Conservation (phyloP, 1,284 basidiomycete species). For the Sporisorium sorghi region DNA sequence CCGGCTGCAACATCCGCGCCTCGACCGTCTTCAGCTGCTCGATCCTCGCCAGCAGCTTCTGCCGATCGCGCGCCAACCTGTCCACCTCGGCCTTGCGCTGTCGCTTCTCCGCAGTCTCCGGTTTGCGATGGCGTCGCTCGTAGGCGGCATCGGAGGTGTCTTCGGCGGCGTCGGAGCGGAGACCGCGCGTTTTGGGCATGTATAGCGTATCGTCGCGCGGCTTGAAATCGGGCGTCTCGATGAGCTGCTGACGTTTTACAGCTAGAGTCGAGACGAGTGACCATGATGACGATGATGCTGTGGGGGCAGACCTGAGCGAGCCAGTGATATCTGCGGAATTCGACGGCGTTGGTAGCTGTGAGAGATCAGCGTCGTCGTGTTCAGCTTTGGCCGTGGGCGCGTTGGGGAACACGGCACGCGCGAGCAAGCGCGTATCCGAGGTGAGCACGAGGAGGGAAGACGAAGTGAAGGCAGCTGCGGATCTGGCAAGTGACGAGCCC, state of each 20-base stretch:
- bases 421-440: constrained; percentile 14
- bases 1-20: constrained; percentile 63
- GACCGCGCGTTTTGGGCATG: constrained; percentile 59
- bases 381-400: constrained; percentile 13
- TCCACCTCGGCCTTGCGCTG: constrained; percentile 87
- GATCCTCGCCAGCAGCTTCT: constrained; percentile 87
- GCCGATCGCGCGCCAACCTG: constrained; percentile 87
- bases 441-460: constrained; percentile 35
- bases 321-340: no score
- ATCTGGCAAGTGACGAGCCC: background rate
- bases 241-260: constrained; percentile 47
- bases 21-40: constrained; percentile 84
- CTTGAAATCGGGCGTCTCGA: constrained; percentile 62
- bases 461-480: constrained; percentile 9
- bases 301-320: no score
- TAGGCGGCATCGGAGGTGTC: constrained; percentile 88
- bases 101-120: constrained; percentile 85
- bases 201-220: constrained; percentile 52
- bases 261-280: constrained; percentile 36
- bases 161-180: constrained; percentile 65
- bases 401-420: constrained; percentile 23
- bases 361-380: no score
- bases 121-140: constrained; percentile 83
- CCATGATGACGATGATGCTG: constrained; percentile 8
- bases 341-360: no score